Evolutionary conservation across 2,329 filamentous ascomycete species (phyloP).

Genomic region (Diplodia corticola): DNA sequence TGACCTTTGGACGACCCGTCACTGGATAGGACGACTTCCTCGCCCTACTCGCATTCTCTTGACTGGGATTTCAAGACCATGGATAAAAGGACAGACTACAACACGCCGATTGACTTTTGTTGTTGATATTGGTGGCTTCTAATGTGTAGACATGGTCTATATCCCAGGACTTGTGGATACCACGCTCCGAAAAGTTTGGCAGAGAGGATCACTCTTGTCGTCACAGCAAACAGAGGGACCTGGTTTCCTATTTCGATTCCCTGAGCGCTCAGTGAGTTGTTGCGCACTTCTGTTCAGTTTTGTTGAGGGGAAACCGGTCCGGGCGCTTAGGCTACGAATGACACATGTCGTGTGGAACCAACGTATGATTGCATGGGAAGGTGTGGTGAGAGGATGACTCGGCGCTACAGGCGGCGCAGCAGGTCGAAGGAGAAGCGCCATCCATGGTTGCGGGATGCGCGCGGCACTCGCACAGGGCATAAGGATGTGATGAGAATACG

Average conservation of each 20-base stretch:
- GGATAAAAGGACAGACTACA: neutral
- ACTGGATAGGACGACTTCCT: neutral
- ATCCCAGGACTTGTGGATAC: neutral
- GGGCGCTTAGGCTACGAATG: constrained; percentile 10
- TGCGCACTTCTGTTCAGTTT: neutral
- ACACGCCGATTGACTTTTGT: neutral
- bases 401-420: neutral
- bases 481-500: neutral
- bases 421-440: neutral
- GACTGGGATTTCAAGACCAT: neutral
- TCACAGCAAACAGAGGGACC: neutral
- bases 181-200: neutral
- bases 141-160: neutral
- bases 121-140: neutral
- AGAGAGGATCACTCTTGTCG: neutral
- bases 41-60: neutral
- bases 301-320: neutral
- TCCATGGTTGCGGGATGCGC: neutral
- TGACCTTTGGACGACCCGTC: neutral
- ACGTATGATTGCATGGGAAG: neutral
- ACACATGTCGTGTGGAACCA: constrained; percentile 12
- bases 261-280: neutral
- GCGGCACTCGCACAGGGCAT: neutral
- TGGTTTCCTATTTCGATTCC: neutral
- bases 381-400: neutral